Percentiles rank a stretch among this genome's conserved stretches.
Evolutionary conservation across 345 rosid genomes (phyloP).

Genomic region (Anastatica hierochuntica): DNA sequence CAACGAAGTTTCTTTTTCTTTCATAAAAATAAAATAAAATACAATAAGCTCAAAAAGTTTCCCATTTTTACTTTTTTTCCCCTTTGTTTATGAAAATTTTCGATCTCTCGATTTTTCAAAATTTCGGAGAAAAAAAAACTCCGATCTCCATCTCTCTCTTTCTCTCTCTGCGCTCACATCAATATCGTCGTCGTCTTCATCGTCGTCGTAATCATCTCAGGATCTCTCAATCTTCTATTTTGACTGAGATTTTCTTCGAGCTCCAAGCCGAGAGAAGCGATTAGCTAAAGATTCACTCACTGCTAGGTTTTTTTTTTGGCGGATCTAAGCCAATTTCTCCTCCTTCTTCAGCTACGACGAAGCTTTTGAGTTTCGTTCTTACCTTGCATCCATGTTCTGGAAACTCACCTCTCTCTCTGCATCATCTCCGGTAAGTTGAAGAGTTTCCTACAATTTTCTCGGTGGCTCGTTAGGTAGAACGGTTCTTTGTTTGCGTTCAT

Average conservation of each 20-base stretch:
- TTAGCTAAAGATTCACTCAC: constrained; percentile 30
- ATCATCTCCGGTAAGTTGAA: constrained; percentile 77
- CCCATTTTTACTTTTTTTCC: constrained; percentile 9
- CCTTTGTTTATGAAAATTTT: constrained; percentile 7
- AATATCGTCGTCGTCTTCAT: too few species aligned
- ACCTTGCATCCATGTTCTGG: constrained; percentile 67
- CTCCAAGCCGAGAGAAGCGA: not conserved
- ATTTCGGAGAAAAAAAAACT: not conserved
- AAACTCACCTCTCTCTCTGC: constrained; percentile 81
- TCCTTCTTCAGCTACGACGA: constrained; percentile 19
- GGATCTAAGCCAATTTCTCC: constrained; percentile 40
- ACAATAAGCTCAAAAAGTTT: too few species aligned
- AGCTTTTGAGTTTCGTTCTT: constrained; percentile 1
- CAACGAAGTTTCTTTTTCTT: too few species aligned
- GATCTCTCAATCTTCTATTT: not conserved
- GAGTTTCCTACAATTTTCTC: not conserved
- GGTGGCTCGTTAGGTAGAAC: not conserved
- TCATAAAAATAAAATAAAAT: too few species aligned
- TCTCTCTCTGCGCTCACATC: constrained; percentile 3
- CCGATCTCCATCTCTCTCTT: constrained; percentile 15
- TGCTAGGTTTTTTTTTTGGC: constrained; percentile 23
- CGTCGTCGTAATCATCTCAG: too few species aligned
- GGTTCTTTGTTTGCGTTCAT: not conserved
- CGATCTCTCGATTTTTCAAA: constrained; percentile 9
- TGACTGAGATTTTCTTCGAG: not conserved